These are phyloP conservation scores for Mycena haematopus DNA, from an alignment of 768 basidiomycete species.

Conservation along the genomic window DNA sequence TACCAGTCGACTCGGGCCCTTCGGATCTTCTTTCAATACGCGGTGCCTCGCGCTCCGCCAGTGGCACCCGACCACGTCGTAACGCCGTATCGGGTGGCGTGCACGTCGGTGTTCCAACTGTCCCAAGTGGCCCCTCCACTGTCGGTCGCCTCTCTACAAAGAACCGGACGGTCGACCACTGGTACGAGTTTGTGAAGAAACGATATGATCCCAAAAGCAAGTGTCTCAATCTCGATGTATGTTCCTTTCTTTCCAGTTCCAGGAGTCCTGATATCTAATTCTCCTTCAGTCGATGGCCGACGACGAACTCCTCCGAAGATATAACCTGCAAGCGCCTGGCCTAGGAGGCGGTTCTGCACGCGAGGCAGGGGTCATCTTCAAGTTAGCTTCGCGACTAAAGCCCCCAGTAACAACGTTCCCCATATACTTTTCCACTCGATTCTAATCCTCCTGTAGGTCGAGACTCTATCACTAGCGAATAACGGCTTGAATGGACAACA, in stretches of 20 bases:
- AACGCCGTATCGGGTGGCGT: slow-evolving; percentile 52
- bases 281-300: slow-evolving; percentile 71
- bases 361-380: slow-evolving; percentile 87
- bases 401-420: slow-evolving; percentile 62
- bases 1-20: slow-evolving; percentile 44
- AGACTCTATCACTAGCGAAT: slow-evolving; percentile 86
- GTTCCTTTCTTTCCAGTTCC: slow-evolving; percentile 38
- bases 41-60: slow-evolving; percentile 61
- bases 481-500: slow-evolving; percentile 66
- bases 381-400: slow-evolving; percentile 78
- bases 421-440: slow-evolving; percentile 6
- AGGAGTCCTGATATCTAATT: slow-evolving; percentile 16
- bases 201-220: slow-evolving; percentile 73
- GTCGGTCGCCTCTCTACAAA: slow-evolving; percentile 33
- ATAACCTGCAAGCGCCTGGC: slow-evolving; percentile 76
- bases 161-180: slow-evolving; percentile 60
- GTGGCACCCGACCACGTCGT: slow-evolving; percentile 63
- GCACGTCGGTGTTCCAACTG: slow-evolving; percentile 27
- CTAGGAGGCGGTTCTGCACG: slow-evolving; percentile 62
- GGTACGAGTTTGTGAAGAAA: slow-evolving; percentile 75
- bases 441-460: slow-evolving; percentile 50
- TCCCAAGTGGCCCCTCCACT: slow-evolving; percentile 22
- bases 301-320: slow-evolving; percentile 76
- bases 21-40: slow-evolving; percentile 68
- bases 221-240: slow-evolving; percentile 85